These are phyloP conservation scores for Eudorina sp. DNA, from an alignment of 139 green algal genomes.

Conservation along the genomic window DNA sequence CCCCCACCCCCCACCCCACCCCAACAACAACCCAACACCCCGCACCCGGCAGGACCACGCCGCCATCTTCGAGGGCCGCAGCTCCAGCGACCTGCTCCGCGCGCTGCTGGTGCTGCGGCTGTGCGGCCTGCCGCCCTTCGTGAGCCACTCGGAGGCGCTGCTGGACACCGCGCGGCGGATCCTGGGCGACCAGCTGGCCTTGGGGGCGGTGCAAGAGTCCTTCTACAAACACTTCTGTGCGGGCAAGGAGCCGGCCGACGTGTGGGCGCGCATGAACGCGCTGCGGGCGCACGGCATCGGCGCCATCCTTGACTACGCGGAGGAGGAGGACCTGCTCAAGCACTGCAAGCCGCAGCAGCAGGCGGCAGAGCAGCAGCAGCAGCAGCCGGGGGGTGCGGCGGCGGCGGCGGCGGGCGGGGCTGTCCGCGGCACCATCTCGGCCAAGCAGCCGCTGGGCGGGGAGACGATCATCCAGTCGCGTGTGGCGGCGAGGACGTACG, in stretches of 20 bases:
- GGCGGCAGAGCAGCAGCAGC: not conserved
- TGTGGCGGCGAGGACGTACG: constrained; percentile 4
- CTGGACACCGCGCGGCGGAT: constrained; percentile 62
- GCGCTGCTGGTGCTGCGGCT: constrained; percentile 51
- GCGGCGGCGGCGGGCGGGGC: not conserved
- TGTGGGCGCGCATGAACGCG: constrained; percentile 42
- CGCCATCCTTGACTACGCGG: constrained; percentile 77
- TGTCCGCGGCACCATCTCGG: not conserved
- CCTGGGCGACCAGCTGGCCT: not conserved
- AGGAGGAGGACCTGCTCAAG: constrained; percentile 64
- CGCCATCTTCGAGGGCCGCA: constrained; percentile 42
- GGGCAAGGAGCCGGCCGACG: constrained; percentile 28
- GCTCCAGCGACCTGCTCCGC: constrained; percentile 32
- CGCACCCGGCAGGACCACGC: constrained; percentile 40
- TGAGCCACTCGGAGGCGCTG: constrained; percentile 58
- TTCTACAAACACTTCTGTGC: constrained; percentile 43
- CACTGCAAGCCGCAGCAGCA: constrained; percentile 3
- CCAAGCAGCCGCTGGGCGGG: constrained; percentile 16
- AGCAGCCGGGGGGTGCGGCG: not conserved
- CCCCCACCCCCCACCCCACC: not conserved
- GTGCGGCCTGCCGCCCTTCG: constrained; percentile 34
- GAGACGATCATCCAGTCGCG: constrained; percentile 11
- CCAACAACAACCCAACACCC: not conserved
- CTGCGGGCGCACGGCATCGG: constrained; percentile 53
- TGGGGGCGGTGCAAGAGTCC: not conserved